Base-by-base conservation (phyloP, 2,329 filamentous ascomycete species). In the Cordyceps cateniannulata region DNA sequence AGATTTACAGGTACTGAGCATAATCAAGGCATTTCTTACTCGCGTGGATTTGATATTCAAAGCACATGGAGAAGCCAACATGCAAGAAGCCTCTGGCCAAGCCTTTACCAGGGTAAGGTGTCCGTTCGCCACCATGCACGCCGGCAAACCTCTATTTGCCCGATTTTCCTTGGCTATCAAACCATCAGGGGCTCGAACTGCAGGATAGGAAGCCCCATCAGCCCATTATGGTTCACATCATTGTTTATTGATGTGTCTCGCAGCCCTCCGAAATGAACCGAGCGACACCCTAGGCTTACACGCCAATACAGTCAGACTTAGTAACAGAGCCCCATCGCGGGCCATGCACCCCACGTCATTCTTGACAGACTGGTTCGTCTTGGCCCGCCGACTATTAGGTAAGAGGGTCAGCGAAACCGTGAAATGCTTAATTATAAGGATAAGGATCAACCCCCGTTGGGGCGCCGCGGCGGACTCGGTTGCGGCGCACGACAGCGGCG, bases 261-360 rank as follows among this genome's bases (percentile, higher is more conserved):
- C 16, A 29, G 8, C 10, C 32, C n/a, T 48, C 32, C 35, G 47
- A 56, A 27, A 45, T 45, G 10, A 55, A 49, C 59, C 51, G 38
- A 61, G 20, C 47, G 32, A 47, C 7, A 56, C 40, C 35, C 51
- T 51, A 22, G 7, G 45, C 53, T 61, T 60, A 60, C 49, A 60
- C 58, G 44, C 32, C 40, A 48, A 54, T 51, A 55, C 53, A 61
- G 59, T 61, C 59, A 61, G 59, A 35, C 44, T 61, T 61, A 61
- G 59, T 51, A 35, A 61, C 52, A 55, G 40, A 20, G 52, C 51
- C 52, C 59, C 59, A 35, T 49, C 24, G n/a, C 22, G 12, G 35
- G 35, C 8, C 27, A 45, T 57, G 59, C 59, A 61, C 51, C 59
- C 53, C 52, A 61, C 59, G 59, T 61, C 59, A 61, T 55, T 40